Base-by-base conservation (phyloP, 192 early-diverging fungal genomes). In the Backusella sp. region DNA sequence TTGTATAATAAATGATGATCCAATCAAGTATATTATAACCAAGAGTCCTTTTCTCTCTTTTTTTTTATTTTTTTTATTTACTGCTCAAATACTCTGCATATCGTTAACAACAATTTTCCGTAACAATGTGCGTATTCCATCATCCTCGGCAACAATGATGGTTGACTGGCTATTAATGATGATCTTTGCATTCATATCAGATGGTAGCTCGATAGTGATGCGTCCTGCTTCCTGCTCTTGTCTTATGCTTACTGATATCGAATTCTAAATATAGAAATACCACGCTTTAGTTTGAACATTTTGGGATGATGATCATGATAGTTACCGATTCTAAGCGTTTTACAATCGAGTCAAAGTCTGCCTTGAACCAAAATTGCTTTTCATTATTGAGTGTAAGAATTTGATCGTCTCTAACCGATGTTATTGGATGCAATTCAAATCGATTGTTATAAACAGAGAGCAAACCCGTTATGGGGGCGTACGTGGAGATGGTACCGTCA, bases 361-460 rank as follows among this genome's bases (percentile, higher is more conserved):
- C 37, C 11, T 69, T 69, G 37, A 69, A 39, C 37, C 68, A 39
- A 23, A 69, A 23, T n/a, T 69, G 35, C 19, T 37, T 69, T 69
- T 69, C 35, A 11, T 69, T 69, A 69, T 69, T 37, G 36, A 69
- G 68, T 14, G 37, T 37, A 69, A 69, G 68, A 2, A 23, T 41
- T n/a, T 69, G 68, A n/a, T 71, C 70, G 15, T 71, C 39, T 49
- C 70, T 41, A 28, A 49, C 44, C 19, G 35, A 49, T 36, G 70
- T 49, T 49, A 39, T 71, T 19, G 70, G 70, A 28, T 71, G 42
- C 23, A 78, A 6, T 21, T 69, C 65, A 15, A 73, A 53, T 12
- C 30, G 66, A 41, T 78, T 78, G 35, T 78, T 73, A 34, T 78
- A 65, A 73, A 73, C 66, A 15, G 36, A 68, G 12, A 78, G 34